These are phyloP conservation scores for Pythium monospermum DNA, from an alignment of 352 stramenopile species.

Conservation along the genomic window DNA sequence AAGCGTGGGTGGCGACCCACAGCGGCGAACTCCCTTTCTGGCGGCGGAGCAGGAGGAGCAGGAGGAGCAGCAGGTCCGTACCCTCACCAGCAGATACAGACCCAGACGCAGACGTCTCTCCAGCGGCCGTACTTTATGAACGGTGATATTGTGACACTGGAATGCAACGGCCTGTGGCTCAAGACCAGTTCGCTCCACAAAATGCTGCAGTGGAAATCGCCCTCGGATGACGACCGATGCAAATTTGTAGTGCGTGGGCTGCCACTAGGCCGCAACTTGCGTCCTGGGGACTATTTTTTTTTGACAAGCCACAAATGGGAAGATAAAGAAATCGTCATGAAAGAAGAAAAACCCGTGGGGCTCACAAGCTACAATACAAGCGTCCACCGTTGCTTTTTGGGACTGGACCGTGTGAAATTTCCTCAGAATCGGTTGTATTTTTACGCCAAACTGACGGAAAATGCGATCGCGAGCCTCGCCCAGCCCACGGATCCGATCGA, in stretches of 20 bases:
- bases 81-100: background rate
- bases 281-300: constrained; percentile 83
- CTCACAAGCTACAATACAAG: constrained; percentile 84
- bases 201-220: constrained; percentile 84
- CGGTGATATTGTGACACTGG: constrained; percentile 81
- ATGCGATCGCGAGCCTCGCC: constrained; percentile 62
- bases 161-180: constrained; percentile 86
- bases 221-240: constrained; percentile 77
- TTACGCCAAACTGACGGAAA: constrained; percentile 76
- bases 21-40: constrained; percentile 6
- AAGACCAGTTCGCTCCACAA: constrained; percentile 68
- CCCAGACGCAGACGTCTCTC: background rate
- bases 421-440: constrained; percentile 66
- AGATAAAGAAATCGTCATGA: constrained; percentile 83
- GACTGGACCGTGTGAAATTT: constrained; percentile 71
- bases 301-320: constrained; percentile 84
- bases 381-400: constrained; percentile 78
- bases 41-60: background rate
- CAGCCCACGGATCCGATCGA: constrained; percentile 54
- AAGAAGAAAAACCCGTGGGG: constrained; percentile 66
- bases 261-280: constrained; percentile 62
- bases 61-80: no score
- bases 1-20: constrained; percentile 68
- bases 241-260: constrained; percentile 85
- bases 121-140: constrained; percentile 76